Evolutionary conservation across 2,329 filamentous ascomycete genomes (phyloP).

Genomic region (Eutypella sp.): DNA sequence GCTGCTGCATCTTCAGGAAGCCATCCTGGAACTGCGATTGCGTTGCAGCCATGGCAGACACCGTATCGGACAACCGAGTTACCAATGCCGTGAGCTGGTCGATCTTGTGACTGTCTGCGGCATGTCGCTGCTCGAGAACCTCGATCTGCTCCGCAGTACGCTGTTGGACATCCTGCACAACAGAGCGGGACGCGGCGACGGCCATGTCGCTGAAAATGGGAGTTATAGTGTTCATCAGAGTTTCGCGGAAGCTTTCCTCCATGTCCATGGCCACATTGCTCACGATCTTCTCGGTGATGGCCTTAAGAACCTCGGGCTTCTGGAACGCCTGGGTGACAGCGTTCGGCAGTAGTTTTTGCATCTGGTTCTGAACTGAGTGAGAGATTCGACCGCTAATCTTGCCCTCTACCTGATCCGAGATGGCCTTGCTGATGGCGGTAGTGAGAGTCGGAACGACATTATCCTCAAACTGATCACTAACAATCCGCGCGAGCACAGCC

Average conservation of each 20-base stretch:
- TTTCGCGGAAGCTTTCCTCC: conserved; percentile 61
- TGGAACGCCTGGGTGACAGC: conserved; percentile 64
- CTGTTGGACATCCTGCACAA: conserved; percentile 64
- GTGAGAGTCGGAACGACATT: conserved; percentile 72
- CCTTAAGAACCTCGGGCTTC: conserved; percentile 66
- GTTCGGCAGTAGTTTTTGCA: conserved; percentile 65
- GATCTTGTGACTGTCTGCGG: conserved; percentile 59
- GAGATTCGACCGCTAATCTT: conserved; percentile 63
- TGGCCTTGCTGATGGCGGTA: conserved; percentile 59
- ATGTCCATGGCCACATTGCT: conserved; percentile 62
- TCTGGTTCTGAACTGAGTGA: conserved; percentile 64
- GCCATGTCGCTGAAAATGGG: conserved; percentile 63
- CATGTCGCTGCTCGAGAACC: conserved; percentile 45
- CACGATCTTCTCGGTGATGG: conserved; percentile 67
- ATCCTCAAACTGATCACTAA: conserved; percentile 69
- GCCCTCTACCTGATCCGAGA: conserved; percentile 67
- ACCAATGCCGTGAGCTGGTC: conserved; percentile 66
- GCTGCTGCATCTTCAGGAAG: conserved; percentile 53
- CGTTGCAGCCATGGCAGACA: conserved; percentile 63
- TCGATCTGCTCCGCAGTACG: conserved; percentile 48
- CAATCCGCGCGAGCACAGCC: conserved; percentile 70
- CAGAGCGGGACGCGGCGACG: conserved; percentile 60
- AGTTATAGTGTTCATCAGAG: conserved; percentile 58
- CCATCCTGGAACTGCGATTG: conserved; percentile 66
- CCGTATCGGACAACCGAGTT: conserved; percentile 60